Percentiles rank a stretch among this genome's conserved stretches.
These are phyloP conservation scores for Chaetomium sp. DNA, from an alignment of 2,329 filamentous ascomycete genomes.

Conservation along the genomic window DNA sequence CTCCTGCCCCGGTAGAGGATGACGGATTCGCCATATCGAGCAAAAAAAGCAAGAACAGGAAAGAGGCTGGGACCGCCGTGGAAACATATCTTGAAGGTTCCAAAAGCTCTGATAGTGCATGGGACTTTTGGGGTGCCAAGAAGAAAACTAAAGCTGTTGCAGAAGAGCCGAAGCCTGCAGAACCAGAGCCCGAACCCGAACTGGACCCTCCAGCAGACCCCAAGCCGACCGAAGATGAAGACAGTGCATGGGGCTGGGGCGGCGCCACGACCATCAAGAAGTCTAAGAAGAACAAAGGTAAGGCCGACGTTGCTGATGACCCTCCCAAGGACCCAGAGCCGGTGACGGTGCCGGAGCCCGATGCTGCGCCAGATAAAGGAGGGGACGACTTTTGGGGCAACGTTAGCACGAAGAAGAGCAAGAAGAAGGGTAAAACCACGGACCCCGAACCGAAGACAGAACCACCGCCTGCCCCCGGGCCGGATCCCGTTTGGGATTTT, in stretches of 20 bases:
- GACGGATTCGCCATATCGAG: constrained; percentile 36
- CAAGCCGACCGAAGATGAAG: background rate
- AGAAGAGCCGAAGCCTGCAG: constrained; percentile 27
- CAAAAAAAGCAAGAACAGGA: constrained; percentile 51
- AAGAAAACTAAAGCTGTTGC: constrained; percentile 35
- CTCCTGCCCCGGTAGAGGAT: constrained; percentile 32
- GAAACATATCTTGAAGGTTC: constrained; percentile 32
- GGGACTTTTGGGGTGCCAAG: constrained; percentile 38
- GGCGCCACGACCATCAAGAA: constrained; percentile 12
- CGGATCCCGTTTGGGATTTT: constrained; percentile 32
- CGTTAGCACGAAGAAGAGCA: background rate
- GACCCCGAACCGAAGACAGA: constrained; percentile 13
- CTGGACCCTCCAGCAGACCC: constrained; percentile 12
- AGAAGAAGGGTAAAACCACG: constrained; percentile 26
- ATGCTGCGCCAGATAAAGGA: constrained; percentile 34
- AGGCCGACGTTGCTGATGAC: constrained; percentile 22
- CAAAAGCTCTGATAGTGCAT: constrained; percentile 23
- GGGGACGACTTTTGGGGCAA: constrained; percentile 36
- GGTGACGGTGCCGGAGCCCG: background rate
- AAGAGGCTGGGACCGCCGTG: constrained; percentile 34
- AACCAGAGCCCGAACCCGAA: constrained; percentile 29
- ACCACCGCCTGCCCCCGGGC: constrained; percentile 6
- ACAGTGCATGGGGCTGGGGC: constrained; percentile 13
- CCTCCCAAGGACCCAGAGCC: constrained; percentile 23
- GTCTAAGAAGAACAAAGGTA: constrained; percentile 38